Base-by-base conservation (phyloP, 2,329 filamentous ascomycete species). In the Ophiostoma triangulosporum region DNA sequence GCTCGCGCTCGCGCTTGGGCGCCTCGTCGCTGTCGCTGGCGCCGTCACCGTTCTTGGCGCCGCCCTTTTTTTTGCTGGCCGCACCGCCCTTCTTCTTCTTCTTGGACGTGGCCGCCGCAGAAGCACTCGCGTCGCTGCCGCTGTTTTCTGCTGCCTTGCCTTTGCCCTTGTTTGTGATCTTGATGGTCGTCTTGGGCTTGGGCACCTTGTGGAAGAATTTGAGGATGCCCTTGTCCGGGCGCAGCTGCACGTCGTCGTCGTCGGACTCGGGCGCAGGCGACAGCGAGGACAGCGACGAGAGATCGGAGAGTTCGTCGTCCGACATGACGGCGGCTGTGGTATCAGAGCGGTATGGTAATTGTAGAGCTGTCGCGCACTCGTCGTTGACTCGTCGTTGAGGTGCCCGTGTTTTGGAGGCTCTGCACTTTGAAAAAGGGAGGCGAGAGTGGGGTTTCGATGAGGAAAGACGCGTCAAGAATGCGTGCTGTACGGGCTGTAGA, bases 1-100 rank as follows among this genome's bases (percentile, higher is more conserved):
- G 83, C n/a, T 53, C 55, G n/a, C 59, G 57, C 55, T 85, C 83
- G 66, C 91, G 78, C 74, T 93, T 94, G 64, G 80, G 81, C 63
- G 81, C 81, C 58, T 84, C 81, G 61, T 81, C 79, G 52, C 74
- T 70, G 62, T 80, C 77, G 62, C 48, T 53, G 40, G 48, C 53
- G 22, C 48, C 52, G 7, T 27, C 6, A 38, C 50, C 53, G 14
- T 52, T 51, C 8, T 22, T 8, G 33, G 11, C 38, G 27, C 15
- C 38, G 5, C 43, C 22, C 53, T 52, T 55, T 20, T 31, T 43
- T 38, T 46, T 46, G 24, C 17, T 31, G 12, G 27, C 15, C 17
- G 20, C 53, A 15, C 27, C 29, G 38, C 38, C 38, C 31, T 54
- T 54, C 26, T 40, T 51, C 17, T 31, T 26, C 24, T 36, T 48